Evolutionary conservation across 768 basidiomycete species (phyloP).

Genomic region (Mycena galericulata): DNA sequence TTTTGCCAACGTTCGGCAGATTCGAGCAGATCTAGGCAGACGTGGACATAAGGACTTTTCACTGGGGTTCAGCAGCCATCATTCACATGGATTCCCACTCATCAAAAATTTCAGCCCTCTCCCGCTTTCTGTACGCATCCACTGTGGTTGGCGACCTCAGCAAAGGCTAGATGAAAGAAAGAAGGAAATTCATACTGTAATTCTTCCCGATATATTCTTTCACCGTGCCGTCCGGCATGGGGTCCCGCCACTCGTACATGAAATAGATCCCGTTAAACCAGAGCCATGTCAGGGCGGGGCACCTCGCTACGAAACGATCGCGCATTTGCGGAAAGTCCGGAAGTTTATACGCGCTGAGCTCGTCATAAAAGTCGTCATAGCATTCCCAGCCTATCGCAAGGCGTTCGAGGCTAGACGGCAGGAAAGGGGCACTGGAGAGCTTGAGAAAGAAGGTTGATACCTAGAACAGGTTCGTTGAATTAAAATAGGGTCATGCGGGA

Average conservation of each 20-base stretch:
- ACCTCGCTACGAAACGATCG: constrained; percentile 3
- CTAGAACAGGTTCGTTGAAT: background rate
- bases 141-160: no score
- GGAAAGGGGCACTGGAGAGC: background rate
- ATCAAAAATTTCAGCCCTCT: no score
- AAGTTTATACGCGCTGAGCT: background rate
- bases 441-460: background rate
- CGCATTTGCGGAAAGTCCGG: constrained; percentile 12
- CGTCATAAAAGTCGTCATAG: background rate
- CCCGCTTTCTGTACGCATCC: no score
- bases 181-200: no score
- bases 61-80: no score
- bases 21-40: no score
- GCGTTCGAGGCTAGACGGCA: background rate
- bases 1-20: no score
- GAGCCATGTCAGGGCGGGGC: background rate
- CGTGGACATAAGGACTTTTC: no score
- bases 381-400: background rate
- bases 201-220: background rate
- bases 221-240: background rate
- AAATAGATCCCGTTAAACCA: constrained; percentile 6
- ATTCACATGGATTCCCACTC: no score
- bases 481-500: background rate
- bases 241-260: background rate
- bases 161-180: no score